These are phyloP conservation scores for Corniculantispora saksenae DNA, from an alignment of 2,329 filamentous ascomycete genomes.

Conservation along the genomic window DNA sequence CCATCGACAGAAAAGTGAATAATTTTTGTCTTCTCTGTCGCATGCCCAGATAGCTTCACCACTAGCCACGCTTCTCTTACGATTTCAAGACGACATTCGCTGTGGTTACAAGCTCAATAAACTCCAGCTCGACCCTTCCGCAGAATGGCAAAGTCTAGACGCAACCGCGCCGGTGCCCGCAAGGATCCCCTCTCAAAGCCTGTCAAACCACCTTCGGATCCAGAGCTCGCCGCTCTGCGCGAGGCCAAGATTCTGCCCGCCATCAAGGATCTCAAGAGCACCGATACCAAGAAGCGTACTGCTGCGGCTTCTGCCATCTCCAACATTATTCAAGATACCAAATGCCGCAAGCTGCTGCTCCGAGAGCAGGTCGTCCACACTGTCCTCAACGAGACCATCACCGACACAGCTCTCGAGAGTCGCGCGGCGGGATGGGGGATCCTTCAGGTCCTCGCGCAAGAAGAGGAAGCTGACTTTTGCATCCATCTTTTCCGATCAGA, in stretches of 20 bases:
- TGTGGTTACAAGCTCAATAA: background rate
- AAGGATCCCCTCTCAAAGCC: conserved; percentile 58
- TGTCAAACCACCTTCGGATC: conserved; percentile 62
- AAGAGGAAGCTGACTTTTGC: conserved; percentile 68
- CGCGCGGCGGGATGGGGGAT: conserved; percentile 69
- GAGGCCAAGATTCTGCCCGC: conserved; percentile 65
- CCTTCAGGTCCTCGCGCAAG: conserved; percentile 59
- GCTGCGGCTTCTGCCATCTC: conserved; percentile 60
- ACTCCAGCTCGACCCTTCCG: background rate
- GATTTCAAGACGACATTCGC: background rate
- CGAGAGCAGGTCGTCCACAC: conserved; percentile 66
- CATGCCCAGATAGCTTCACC: background rate
- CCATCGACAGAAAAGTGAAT: background rate
- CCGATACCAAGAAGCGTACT: conserved; percentile 60
- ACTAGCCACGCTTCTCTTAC: background rate
- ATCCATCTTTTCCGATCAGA: conserved; percentile 65
- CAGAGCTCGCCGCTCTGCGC: conserved; percentile 63
- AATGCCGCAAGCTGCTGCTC: conserved; percentile 64
- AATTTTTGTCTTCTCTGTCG: background rate
- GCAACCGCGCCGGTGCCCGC: conserved; percentile 51
- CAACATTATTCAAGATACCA: conserved; percentile 62
- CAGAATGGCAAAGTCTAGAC: conserved; percentile 61
- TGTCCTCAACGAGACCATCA: conserved; percentile 64
- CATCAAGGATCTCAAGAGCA: conserved; percentile 59
- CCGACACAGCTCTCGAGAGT: conserved; percentile 63